Base-by-base conservation (phyloP, 2,329 filamentous ascomycete genomes). In the Byssothecium circinans region DNA sequence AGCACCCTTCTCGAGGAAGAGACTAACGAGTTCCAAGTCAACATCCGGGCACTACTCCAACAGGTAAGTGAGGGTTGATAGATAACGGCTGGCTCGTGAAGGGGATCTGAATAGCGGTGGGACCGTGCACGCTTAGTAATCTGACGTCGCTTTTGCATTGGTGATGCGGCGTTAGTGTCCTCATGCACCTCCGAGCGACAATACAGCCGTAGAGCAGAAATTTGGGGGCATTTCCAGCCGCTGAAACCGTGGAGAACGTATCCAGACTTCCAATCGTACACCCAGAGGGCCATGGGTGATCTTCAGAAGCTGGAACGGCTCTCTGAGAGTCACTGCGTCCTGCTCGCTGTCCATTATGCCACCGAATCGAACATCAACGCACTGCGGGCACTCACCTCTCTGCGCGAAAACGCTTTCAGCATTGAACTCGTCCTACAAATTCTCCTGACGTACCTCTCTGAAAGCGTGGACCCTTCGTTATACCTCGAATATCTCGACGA, bases 381-480 rank as follows among this genome's bases (percentile, higher is more conserved):
- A 54, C 74, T 94, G 50, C 78, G 80, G 47, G 76, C 75, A 43
- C 75, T 94, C 52, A 78, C 82, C 43, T 75, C 79, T 18, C 74
- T 77, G 32, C 75, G 87, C 57, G 70, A 73, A 43, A 74, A 79
- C 45, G 77, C 85, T 30, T 75, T 94, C 45, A 77, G 80, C 22
- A 78, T 81, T 36, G 82, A 87, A 47, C 74, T 90, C 12, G 66
- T 89, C 19, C 76, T 94, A 48, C 84, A 86, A 36, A 84, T 94
- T 43, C 73, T 95, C 18, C 78, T 95, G 37, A 89, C 86, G 17
- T 89, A 86, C 64, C 78, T 95, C 1, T 89, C 90, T 20, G 88
- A 92, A 69, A 85, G 81, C 35, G 64, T 83, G 4, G 80, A 81
- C 4, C 83, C 89, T 4, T 71, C 71, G n/a, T 67, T 75, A 37